Conservation (phyloP, 108 stramenopile genomes). For the Cyclotella cryptica region DNA sequence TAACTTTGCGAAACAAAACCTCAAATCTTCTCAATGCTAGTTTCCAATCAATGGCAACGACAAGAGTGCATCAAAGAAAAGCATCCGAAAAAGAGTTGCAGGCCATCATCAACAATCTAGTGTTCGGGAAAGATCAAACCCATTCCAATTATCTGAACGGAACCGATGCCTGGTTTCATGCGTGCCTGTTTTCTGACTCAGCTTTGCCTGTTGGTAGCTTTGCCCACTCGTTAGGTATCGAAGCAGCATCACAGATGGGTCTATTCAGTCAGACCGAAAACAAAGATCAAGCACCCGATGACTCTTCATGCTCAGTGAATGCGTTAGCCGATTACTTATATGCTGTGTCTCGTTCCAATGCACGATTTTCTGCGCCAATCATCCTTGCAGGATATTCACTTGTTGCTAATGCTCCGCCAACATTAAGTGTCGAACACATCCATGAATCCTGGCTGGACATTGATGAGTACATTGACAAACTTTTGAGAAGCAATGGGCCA, state of each 20-base stretch:
- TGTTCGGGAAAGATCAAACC: slow-evolving; percentile 23
- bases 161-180: slow-evolving; percentile 41
- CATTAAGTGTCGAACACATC: slow-evolving; percentile 13
- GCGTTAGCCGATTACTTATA: slow-evolving; percentile 57
- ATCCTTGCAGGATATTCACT: slow-evolving; percentile 64
- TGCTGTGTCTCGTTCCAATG: slow-evolving; percentile 67
- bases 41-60: background rate
- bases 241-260: slow-evolving; percentile 81
- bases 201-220: slow-evolving; percentile 83
- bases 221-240: slow-evolving; percentile 87
- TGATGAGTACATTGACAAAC: slow-evolving; percentile 57
- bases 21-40: background rate
- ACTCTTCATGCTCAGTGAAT: slow-evolving; percentile 33
- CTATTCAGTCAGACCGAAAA: slow-evolving; percentile 40
- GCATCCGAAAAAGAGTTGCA: slow-evolving; percentile 21
- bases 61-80: background rate
- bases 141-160: background rate
- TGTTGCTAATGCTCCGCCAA: slow-evolving; percentile 7
- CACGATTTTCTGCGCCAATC: slow-evolving; percentile 67
- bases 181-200: slow-evolving; percentile 72
- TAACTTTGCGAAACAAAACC: slow-evolving; percentile 26
- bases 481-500: slow-evolving; percentile 67
- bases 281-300: slow-evolving; percentile 6
- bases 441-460: slow-evolving; percentile 53
- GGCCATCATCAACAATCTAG: slow-evolving; percentile 22